phyloP scores from a whole-genome alignment of 1,139 yeast genomes.

The Geotrichum aggregatum region DNA sequence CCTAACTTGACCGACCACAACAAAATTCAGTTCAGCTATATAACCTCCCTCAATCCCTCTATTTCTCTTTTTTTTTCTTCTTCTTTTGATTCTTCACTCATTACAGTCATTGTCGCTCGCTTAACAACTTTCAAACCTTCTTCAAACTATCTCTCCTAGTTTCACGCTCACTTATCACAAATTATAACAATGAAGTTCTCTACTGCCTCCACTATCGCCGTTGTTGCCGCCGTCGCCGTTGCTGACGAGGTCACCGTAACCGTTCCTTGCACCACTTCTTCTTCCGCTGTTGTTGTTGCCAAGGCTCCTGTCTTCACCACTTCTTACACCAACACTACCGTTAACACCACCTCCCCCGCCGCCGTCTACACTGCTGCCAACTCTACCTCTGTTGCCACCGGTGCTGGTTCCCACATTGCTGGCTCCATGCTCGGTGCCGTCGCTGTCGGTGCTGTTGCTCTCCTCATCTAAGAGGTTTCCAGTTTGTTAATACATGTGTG shows the following conservation, averaged over 20 bases:
- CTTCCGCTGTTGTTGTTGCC: conserved; percentile 11
- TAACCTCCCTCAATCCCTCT: background rate
- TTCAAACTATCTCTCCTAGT: conserved; percentile 6
- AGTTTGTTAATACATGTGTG: background rate
- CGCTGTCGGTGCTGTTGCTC: conserved; percentile 28
- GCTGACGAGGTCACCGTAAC: conserved; percentile 26
- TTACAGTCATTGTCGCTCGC: conserved; percentile 22
- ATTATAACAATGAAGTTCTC: conserved; percentile 36
- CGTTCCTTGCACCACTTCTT: conserved; percentile 25
- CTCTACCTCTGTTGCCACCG: conserved; percentile 25
- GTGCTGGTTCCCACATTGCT: conserved; percentile 29
- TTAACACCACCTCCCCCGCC: background rate
- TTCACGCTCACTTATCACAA: conserved; percentile 7
- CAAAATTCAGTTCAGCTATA: background rate
- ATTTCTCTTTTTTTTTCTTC: conserved; percentile 1
- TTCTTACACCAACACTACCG: background rate
- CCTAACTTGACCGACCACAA: background rate
- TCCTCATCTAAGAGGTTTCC: conserved; percentile 25
- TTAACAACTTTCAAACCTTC: conserved; percentile 16
- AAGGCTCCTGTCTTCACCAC: conserved; percentile 16
- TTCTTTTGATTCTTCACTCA: background rate
- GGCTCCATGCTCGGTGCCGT: conserved; percentile 31
- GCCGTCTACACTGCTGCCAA: conserved; percentile 12
- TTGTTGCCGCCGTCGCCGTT: conserved; percentile 28
- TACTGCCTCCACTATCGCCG: conserved; percentile 32